Percentiles rank a stretch among this genome's conserved stretches.
Conservation (phyloP, 306 rosid genomes). For the Pachyrhizus erosus region DNA sequence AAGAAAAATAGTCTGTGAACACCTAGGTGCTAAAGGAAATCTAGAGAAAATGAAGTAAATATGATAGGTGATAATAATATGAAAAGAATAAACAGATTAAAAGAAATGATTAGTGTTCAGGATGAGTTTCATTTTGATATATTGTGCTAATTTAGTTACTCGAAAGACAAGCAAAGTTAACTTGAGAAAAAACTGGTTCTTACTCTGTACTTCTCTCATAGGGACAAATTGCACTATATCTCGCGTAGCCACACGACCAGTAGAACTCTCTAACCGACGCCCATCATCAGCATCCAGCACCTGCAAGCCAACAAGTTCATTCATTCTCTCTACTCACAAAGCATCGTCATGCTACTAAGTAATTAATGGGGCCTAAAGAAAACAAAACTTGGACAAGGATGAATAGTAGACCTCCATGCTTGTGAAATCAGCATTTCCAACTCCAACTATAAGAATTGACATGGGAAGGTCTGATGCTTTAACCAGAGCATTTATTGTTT, state of each 20-base stretch:
- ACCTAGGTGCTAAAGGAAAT: no score
- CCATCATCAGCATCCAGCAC: slow-evolving; percentile 89
- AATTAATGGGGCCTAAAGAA: background rate
- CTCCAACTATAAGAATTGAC: slow-evolving; percentile 87
- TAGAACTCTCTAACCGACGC: slow-evolving; percentile 61
- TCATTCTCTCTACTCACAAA: slow-evolving; percentile 14
- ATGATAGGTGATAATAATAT: no score
- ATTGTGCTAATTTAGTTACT: no score
- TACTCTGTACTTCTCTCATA: slow-evolving; percentile 75
- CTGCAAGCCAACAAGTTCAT: slow-evolving; percentile 45
- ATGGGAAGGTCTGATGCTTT: slow-evolving; percentile 89
- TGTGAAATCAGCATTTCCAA: slow-evolving; percentile 78
- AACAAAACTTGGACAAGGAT: slow-evolving; percentile 5
- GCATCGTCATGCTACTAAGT: background rate
- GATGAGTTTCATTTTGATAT: no score
- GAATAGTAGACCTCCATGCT: slow-evolving; percentile 73
- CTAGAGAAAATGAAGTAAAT: no score
- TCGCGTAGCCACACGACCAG: slow-evolving; percentile 75
- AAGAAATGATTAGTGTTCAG: no score
- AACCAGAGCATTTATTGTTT: slow-evolving; percentile 78
- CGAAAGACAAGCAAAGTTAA: background rate
- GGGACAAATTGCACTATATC: slow-evolving; percentile 93
- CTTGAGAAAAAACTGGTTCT: slow-evolving; percentile 30
- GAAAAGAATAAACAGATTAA: no score
- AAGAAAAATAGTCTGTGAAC: no score